Conservation (phyloP, 2,329 filamentous ascomycete species). For the Cladophialophora psammophila region DNA sequence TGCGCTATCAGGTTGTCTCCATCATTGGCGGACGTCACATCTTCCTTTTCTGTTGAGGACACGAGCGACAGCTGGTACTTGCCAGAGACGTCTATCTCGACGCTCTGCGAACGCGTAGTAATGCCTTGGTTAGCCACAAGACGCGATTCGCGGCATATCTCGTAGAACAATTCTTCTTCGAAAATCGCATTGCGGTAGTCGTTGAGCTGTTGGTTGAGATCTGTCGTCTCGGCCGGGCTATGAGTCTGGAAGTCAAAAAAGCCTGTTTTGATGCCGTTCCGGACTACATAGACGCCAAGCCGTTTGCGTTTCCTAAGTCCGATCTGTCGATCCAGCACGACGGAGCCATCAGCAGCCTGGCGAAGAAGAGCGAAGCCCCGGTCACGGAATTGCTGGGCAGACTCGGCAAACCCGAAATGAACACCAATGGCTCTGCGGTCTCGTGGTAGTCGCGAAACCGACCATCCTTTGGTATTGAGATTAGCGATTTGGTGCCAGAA, state of each 20-base stretch:
- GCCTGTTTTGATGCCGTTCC: conserved; percentile 30
- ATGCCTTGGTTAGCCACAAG: conserved; percentile 75
- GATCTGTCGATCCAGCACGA: conserved; percentile 71
- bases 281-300: conserved; percentile 64
- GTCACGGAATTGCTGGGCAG: conserved; percentile 65
- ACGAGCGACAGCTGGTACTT: conserved; percentile 70
- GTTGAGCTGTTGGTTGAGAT: conserved; percentile 45
- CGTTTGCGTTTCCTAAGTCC: conserved; percentile 61
- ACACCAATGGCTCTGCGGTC: conserved; percentile 80
- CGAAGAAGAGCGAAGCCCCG: conserved; percentile 83
- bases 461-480: conserved; percentile 86
- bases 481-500: conserved; percentile 90
- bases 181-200: conserved; percentile 58
- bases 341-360: conserved; percentile 74
- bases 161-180: conserved; percentile 83
- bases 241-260: conserved; percentile 15
- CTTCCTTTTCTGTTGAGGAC: conserved; percentile 67
- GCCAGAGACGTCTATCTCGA: conserved; percentile 64
- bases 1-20: conserved; percentile 66
- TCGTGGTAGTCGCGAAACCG: conserved; percentile 76
- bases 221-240: conserved; percentile 41
- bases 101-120: conserved; percentile 64
- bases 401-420: conserved; percentile 86
- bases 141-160: conserved; percentile 82
- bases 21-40: conserved; percentile 39